Base-by-base conservation (phyloP, 495 filamentous ascomycete genomes). In the Aspergillus coremiiformis region DNA sequence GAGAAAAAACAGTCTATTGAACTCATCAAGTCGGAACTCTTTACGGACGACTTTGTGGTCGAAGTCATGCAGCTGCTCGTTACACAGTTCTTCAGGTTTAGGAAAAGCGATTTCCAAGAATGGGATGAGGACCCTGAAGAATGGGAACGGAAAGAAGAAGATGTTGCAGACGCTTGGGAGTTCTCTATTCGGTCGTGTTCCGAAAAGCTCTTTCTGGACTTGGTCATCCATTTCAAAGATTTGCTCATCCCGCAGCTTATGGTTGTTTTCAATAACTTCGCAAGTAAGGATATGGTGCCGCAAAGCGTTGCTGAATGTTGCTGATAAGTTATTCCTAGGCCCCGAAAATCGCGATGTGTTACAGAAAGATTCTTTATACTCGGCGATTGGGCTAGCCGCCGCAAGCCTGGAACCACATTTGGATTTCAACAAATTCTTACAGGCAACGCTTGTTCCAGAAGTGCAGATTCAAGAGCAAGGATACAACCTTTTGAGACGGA, bases 81-180 rank as follows among this genome's bases (percentile, higher is more conserved):
- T 27, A 89, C 87, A 6, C 83, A 84, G 48, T 90, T 94, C 63
- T 94, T 98, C 67, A 78, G 90, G 29, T 90, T 96, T 63, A 81
- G 88, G n/a, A 78, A 83, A 27, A 79, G 77, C 30, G 93, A 96
- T 63, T 84, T 96, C 14, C 79, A 86, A 42, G 84, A 89, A 54
- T 97, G 93, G 93, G 85, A 89, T 65, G 86, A 90, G 57, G 89
- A 93, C 39, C 89, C 91, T 0, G 87, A 96, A 60, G 87, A 91
- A 44, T 98, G 92, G 93, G 90, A 95, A 60, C 80, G 82, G 52
- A 79, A 79, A 60, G 89, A 95, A 70, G 86, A 93, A 49, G 85
- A 81, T 37, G 78, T 84, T 45, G 81, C 87, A 17, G 84, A 89
- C 52, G 84, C 84, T 6, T 94, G 84, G 79, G 88, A 96, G 58